phyloP scores from a whole-genome alignment of 371 early-diverging fungal species.

The Mortierella sp. region DNA sequence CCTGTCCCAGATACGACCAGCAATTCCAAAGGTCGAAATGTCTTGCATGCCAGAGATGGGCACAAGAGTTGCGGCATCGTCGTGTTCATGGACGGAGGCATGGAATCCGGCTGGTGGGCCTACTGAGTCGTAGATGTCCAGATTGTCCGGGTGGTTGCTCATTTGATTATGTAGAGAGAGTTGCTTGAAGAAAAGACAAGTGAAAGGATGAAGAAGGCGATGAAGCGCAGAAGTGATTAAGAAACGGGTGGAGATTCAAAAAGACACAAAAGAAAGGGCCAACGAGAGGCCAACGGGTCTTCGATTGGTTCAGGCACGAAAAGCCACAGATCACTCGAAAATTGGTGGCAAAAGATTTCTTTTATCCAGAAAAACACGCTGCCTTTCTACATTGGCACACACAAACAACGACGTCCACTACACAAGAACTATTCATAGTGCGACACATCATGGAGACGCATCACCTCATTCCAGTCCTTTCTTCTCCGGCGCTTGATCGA shows the following conservation, averaged over 20 bases:
- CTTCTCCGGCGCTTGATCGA: conserved; percentile 58
- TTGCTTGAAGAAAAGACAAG: background rate
- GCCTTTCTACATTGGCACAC: no score
- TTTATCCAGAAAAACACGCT: background rate
- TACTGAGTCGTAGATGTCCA: conserved; percentile 39
- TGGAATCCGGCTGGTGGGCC: conserved; percentile 32
- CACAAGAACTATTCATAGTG: conserved; percentile 27
- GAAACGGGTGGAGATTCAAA: background rate
- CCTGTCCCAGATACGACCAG: conserved; percentile 56
- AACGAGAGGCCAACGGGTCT: background rate
- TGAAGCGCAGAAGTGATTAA: background rate
- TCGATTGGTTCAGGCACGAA: background rate
- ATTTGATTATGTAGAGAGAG: conserved; percentile 4
- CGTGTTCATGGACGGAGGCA: background rate
- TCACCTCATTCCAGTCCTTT: conserved; percentile 60
- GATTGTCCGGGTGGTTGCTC: conserved; percentile 45
- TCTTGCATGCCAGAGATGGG: conserved; percentile 43
- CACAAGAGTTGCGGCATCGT: background rate
- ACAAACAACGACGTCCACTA: background rate
- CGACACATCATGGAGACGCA: conserved; percentile 55
- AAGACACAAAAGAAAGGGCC: background rate
- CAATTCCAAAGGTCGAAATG: conserved; percentile 49
- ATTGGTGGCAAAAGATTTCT: background rate
- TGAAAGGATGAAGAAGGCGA: background rate
- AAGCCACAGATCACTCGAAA: background rate